These are phyloP conservation scores for Neopestalotiopsis sp. DNA, from an alignment of 2,329 filamentous ascomycete genomes.

Conservation along the genomic window DNA sequence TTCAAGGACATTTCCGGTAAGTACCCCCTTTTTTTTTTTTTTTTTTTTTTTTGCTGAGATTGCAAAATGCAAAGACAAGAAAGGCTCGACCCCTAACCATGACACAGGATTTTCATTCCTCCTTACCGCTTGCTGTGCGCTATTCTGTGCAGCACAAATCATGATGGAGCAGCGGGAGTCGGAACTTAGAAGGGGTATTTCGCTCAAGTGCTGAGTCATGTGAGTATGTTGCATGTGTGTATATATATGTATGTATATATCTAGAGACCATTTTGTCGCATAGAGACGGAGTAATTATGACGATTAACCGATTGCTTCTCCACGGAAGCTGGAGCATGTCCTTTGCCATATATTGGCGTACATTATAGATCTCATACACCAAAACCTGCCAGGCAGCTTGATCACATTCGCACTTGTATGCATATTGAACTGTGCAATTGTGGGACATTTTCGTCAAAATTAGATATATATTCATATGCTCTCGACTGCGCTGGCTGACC, in stretches of 20 bases:
- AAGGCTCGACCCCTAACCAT: not conserved
- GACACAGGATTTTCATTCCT: constrained; percentile 72
- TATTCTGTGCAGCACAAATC: constrained; percentile 87
- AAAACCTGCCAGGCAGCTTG: not conserved
- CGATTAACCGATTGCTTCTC: too few species aligned
- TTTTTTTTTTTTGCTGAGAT: constrained; percentile 18
- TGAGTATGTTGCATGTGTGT: not conserved
- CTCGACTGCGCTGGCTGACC: too few species aligned
- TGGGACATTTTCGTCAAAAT: too few species aligned
- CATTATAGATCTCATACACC: not conserved
- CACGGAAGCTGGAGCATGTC: not conserved
- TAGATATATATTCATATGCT: too few species aligned
- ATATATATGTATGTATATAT: constrained; percentile 7
- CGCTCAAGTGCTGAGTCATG: constrained; percentile 15
- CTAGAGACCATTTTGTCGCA: not conserved
- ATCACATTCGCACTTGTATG: not conserved
- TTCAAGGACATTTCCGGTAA: constrained; percentile 73
- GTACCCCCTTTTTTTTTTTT: constrained; percentile 26
- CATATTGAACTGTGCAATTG: too few species aligned
- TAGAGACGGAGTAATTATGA: not conserved
- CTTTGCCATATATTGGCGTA: not conserved
- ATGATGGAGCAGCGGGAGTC: constrained; percentile 96
- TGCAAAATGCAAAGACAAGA: constrained; percentile 19
- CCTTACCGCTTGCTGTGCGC: constrained; percentile 67
- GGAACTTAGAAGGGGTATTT: constrained; percentile 74